These are phyloP conservation scores for Vitis vinifera DNA, from an alignment of 164 flowering plant genomes.

Conservation along the genomic window DNA sequence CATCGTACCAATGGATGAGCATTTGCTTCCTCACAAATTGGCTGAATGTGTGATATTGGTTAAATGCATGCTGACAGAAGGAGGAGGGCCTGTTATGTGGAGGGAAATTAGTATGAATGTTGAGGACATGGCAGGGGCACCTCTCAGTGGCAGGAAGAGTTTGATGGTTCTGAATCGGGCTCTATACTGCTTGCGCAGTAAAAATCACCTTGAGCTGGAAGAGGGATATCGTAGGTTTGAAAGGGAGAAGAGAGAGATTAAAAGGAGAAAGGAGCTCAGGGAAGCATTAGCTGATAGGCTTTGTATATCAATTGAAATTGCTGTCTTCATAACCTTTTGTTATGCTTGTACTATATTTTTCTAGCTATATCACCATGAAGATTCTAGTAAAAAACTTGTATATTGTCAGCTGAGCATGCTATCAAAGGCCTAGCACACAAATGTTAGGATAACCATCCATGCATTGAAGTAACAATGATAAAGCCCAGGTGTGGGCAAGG, in stretches of 20 bases:
- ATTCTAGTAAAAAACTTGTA: not conserved
- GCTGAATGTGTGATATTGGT: slow-evolving; percentile 24
- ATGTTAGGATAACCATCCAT: not conserved
- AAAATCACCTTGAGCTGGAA: slow-evolving; percentile 5
- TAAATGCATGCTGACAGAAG: slow-evolving; percentile 17
- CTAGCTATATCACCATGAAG: not conserved
- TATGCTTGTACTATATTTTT: not conserved
- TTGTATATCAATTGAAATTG: slow-evolving; percentile 16
- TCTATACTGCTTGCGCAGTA: slow-evolving; percentile 13
- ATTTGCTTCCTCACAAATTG: slow-evolving; percentile 1
- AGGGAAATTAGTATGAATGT: slow-evolving; percentile 29
- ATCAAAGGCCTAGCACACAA: not conserved
- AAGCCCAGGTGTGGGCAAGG: not conserved
- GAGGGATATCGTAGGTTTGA: slow-evolving; percentile 14
- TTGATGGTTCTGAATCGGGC: slow-evolving; percentile 24
- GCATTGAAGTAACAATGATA: not conserved
- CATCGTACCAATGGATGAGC: slow-evolving; percentile 19
- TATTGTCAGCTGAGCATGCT: not conserved
- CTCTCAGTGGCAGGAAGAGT: slow-evolving; percentile 16
- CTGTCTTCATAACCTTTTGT: slow-evolving; percentile 5
- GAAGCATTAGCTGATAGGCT: slow-evolving; percentile 22
- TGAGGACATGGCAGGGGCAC: slow-evolving; percentile 26
- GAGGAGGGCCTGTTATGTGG: slow-evolving; percentile 13
- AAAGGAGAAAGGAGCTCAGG: slow-evolving; percentile 6
- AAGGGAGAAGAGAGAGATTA: slow-evolving; percentile 17